A percentile compares a stretch with the other conserved stretches of the same genome.
Conservation (phyloP, 495 filamentous ascomycete species). For the Friedmanniomyces simplex region DNA sequence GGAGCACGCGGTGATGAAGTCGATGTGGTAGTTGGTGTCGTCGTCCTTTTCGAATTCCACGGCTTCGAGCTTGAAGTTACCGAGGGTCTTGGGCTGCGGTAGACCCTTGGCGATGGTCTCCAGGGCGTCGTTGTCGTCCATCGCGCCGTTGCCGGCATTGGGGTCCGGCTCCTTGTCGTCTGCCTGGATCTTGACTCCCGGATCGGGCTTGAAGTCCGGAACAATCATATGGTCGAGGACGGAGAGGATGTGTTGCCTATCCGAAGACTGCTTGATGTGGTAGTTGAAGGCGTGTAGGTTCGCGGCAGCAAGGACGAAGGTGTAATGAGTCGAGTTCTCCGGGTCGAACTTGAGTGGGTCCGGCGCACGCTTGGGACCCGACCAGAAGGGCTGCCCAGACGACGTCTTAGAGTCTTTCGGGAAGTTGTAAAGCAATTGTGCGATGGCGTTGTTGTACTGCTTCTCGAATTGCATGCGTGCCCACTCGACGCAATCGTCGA, state of each 20-base stretch:
- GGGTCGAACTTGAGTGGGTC: slow-evolving; percentile 82
- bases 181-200: slow-evolving; percentile 93
- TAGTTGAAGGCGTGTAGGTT: slow-evolving; percentile 98
- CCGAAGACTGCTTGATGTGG: slow-evolving; percentile 70
- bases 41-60: slow-evolving; percentile 99
- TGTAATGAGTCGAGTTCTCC: slow-evolving; percentile 70
- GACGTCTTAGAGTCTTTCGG: slow-evolving; percentile 86
- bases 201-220: slow-evolving; percentile 86
- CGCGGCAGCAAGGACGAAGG: slow-evolving; percentile 77
- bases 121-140: slow-evolving; percentile 64
- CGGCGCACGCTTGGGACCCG: slow-evolving; percentile 94
- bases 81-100: slow-evolving; percentile 66
- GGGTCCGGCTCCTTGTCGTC: slow-evolving; percentile 92
- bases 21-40: slow-evolving; percentile 95
- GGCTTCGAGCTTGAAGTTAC: slow-evolving; percentile 75
- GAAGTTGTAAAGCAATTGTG: slow-evolving; percentile 95
- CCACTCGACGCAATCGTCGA: slow-evolving; percentile 95
- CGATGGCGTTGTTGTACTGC: slow-evolving; percentile 94
- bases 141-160: slow-evolving; percentile 50
- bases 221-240: slow-evolving; percentile 90
- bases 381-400: slow-evolving; percentile 90
- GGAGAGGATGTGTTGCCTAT: slow-evolving; percentile 59
- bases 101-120: slow-evolving; percentile 53
- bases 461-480: slow-evolving; percentile 87
- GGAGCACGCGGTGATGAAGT: slow-evolving; percentile 96